Evolutionary conservation across 306 rosid species (phyloP).

Genomic region (Erythrophleum fordii): DNA sequence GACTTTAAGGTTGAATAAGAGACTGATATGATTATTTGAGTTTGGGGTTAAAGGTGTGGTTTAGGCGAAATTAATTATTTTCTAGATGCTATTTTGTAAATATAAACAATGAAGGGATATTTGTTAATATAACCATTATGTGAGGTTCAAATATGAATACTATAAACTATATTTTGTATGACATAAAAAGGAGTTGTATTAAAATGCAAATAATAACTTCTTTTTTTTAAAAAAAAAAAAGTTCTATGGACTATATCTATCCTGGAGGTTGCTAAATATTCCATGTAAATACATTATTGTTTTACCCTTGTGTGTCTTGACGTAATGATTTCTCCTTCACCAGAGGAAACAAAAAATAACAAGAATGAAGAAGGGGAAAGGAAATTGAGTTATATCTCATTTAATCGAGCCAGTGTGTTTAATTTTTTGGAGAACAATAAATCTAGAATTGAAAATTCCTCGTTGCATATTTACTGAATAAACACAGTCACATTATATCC

Average conservation of each 20-base stretch:
- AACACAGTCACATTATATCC: no score
- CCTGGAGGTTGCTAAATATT: constrained; percentile 56
- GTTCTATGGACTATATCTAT: constrained; percentile 37
- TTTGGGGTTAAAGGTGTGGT: no score
- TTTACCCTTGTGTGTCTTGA: background rate
- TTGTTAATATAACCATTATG: background rate
- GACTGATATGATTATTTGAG: no score
- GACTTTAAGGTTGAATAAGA: no score
- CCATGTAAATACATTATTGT: background rate
- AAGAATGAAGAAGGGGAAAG: no score
- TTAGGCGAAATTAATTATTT: background rate
- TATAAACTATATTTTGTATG: background rate
- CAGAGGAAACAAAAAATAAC: background rate
- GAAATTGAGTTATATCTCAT: background rate
- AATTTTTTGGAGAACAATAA: background rate
- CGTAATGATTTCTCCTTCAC: background rate
- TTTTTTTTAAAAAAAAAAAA: background rate
- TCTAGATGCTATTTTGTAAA: background rate
- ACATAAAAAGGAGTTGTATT: background rate
- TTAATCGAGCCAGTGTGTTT: no score
- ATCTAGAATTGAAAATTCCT: background rate
- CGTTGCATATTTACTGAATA: background rate
- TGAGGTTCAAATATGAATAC: background rate
- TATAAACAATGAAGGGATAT: background rate
- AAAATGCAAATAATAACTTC: background rate